A percentile compares a stretch with the other conserved stretches of the same genome.
Evolutionary conservation across 257 asterid species (phyloP).

Genomic region (Fraxinus americana): DNA sequence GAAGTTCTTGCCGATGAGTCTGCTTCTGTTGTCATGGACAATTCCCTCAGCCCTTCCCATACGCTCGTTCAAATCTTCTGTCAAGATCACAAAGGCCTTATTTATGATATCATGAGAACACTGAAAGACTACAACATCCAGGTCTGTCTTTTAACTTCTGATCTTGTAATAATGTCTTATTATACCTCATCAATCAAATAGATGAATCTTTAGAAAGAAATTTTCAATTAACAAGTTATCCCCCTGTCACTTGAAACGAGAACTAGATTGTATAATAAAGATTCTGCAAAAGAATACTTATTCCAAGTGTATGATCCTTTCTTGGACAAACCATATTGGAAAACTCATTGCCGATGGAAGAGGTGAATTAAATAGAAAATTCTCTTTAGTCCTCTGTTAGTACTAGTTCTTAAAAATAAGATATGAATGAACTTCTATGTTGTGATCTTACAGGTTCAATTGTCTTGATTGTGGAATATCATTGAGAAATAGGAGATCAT

Average conservation of each 20-base stretch:
- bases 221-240: background rate
- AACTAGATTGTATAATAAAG: background rate
- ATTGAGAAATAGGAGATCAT: background rate
- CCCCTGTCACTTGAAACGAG: background rate
- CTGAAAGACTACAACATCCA: constrained; percentile 70
- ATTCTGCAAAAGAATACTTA: background rate
- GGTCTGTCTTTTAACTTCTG: constrained; percentile 36
- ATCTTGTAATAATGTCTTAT: background rate
- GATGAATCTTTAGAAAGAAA: background rate
- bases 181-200: background rate
- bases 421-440: background rate
- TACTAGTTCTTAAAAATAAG: background rate
- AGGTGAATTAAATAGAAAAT: background rate
- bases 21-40: constrained; percentile 53
- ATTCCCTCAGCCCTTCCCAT: constrained; percentile 67
- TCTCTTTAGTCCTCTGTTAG: background rate
- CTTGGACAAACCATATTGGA: background rate
- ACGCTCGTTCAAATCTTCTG: constrained; percentile 63
- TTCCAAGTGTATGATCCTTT: background rate
- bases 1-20: constrained; percentile 35
- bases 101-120: constrained; percentile 75
- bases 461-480: background rate
- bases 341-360: background rate
- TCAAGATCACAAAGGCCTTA: constrained; percentile 73
- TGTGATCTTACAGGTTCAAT: background rate